Base-by-base conservation (phyloP, 352 stramenopile species). In the Phytophthora pinifolia region DNA sequence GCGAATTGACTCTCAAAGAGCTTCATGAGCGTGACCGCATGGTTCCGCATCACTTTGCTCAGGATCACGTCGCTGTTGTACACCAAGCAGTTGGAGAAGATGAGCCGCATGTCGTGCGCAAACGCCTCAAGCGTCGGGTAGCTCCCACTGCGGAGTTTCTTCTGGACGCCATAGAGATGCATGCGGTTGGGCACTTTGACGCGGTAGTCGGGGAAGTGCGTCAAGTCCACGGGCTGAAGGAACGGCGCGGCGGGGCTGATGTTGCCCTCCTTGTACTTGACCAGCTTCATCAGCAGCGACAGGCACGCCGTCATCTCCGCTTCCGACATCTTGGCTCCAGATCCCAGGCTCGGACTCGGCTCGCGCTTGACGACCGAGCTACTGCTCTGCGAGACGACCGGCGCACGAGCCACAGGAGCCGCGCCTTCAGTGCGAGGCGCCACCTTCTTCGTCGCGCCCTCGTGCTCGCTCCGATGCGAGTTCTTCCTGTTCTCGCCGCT, bases 51-150 rank as follows among this genome's bases (percentile, higher is more conserved):
- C 22, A 91, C 67, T 62, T 87, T 88, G 55, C 79, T 91, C 18
- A 94, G 38, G 9, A 92, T 69, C 30, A 92, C 83, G 45, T 94
- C 85, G 44, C 80, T 91, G 59, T 94, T 94, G 76, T 94, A 94
- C 27, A 93, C 76, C 36, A 94, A 67, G 25, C 85, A 94, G 58
- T 94, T 94, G n/a, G 85, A 89, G 45, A 94, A 94, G 45, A 94
- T 85, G 17, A 90, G 49, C 0, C 85, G 85, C 48, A 93, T 79
- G 54, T 94, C 85, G 39, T 75, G 59, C 9, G 83, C 85, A 68
- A 92, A 94, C 10, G 75, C 76, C 33, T 85, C 59, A 8, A 86
- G 65, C 8, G 67, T 79, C 13, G 70, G 20, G 47, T 94, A 94
- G 18, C 79, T 78, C 2, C 81, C 81, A 37, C 68, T 92, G 17